Evolutionary conservation across 1,139 yeast species (phyloP), one percentile per base, ranked within the genome.

Genomic region (Sugiyamaella castrensis): DNA sequence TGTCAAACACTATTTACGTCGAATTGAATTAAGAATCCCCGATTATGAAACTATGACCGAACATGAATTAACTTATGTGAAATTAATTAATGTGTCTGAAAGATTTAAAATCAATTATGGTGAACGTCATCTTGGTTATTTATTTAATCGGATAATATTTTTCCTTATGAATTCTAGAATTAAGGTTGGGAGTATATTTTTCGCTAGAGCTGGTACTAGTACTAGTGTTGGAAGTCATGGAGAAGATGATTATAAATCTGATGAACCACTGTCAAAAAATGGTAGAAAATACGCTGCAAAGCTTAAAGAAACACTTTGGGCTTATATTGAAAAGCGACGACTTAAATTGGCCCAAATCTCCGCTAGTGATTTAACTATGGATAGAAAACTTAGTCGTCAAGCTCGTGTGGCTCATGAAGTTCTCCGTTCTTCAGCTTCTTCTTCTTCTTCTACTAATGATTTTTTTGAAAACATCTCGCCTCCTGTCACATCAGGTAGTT

Each of bases 81-180:
- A 88, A 66, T 63, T 87, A 58, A 83, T 87, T 61, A 89, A 92
- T 66, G 92, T 91, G 65, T 96, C 96, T n/a, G 92, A 89, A 64
- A 71, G 86, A 53, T 76, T 94, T 52, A 82, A 86, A 47, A 78
- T 92, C 53, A 85, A 87, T 69, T 81, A 87, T 61, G 82, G 92
- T 35, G 56, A 56, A 9, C 47, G 46, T 32, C 84, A 84, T 58
- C 80, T 87, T 58, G 97, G 97, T 12, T 92, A 91, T 66, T 75
- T 92, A 65, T 83, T 88, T 55, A 87, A 91, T 65, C 84, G 92
- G 61, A 92, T 91, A 39, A 88, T 91, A 19, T 88, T 87, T 67
- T 91, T 87, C 68, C 72, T 91, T 62, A 86, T 91, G 88, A 91
- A 91, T 69, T 77, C 92, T 11, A 78, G 88, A 57, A 83, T 87